A percentile compares a stretch with the other conserved stretches of the same genome.
phyloP scores from a whole-genome alignment of 148 eudicot genomes.

The Heliamphora exappendiculata region DNA sequence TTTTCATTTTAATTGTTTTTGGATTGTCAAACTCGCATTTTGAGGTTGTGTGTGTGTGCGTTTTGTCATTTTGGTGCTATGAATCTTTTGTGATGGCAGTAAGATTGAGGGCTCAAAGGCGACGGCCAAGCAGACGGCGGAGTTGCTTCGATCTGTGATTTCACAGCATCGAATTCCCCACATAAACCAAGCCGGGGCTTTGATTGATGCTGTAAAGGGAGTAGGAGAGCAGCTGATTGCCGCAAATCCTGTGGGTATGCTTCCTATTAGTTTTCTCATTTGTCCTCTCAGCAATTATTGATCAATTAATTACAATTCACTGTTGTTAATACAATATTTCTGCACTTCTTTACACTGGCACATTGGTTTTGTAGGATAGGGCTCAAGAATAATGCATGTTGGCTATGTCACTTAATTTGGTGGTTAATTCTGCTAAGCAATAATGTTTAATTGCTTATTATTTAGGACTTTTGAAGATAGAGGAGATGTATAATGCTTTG shows the following conservation, averaged over 20 bases:
- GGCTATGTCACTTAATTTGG: background rate
- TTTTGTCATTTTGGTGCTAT: background rate
- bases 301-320: background rate
- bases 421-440: background rate
- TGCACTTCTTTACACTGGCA: background rate
- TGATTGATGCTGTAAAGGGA: conserved; percentile 62
- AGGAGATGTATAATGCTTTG: background rate
- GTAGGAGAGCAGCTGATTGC: conserved; percentile 79
- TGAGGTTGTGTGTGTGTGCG: background rate
- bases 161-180: conserved; percentile 84
- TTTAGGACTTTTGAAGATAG: background rate
- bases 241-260: conserved; percentile 87
- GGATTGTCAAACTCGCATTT: background rate
- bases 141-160: conserved; percentile 76
- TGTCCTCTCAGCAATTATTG: background rate
- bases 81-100: conserved; percentile 27
- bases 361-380: background rate
- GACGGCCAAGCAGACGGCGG: conserved; percentile 81
- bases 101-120: conserved; percentile 91
- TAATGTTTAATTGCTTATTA: background rate
- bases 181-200: conserved; percentile 70
- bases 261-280: background rate
- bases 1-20: background rate
- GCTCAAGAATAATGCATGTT: background rate
- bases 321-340: background rate